phyloP scores from a whole-genome alignment of 2,329 filamentous ascomycete genomes.

The Apiospora arundinis region DNA sequence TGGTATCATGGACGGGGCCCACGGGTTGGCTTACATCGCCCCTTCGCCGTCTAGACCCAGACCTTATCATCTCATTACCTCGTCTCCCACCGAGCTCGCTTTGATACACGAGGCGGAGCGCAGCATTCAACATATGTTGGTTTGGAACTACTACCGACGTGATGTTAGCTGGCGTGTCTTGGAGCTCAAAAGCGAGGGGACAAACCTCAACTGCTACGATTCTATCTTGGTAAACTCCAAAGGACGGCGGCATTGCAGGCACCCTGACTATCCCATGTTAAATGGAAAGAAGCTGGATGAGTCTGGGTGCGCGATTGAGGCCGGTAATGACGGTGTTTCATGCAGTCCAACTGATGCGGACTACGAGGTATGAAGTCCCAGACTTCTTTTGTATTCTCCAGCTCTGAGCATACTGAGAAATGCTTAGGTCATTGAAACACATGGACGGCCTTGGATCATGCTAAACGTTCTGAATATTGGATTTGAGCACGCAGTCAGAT shows the following conservation, averaged over 20 bases:
- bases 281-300: slow-evolving; percentile 26
- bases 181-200: slow-evolving; percentile 28
- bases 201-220: slow-evolving; percentile 33
- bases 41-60: slow-evolving; percentile 27
- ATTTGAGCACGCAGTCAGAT: slow-evolving; percentile 29
- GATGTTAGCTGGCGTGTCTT: slow-evolving; percentile 30
- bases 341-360: slow-evolving; percentile 23
- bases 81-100: slow-evolving; percentile 22
- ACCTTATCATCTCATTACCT: slow-evolving; percentile 28
- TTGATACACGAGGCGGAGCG: slow-evolving; percentile 29
- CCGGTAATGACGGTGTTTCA: slow-evolving; percentile 21
- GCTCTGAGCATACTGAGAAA: neutral
- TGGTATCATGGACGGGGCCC: slow-evolving; percentile 23
- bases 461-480: slow-evolving; percentile 30
- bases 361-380: slow-evolving; percentile 21
- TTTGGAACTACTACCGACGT: slow-evolving; percentile 30
- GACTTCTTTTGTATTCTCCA: neutral
- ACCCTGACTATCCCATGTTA: slow-evolving; percentile 25
- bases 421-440: slow-evolving; percentile 27
- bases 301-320: slow-evolving; percentile 25
- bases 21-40: slow-evolving; percentile 29
- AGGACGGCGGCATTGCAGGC: slow-evolving; percentile 33
- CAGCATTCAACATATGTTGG: slow-evolving; percentile 25
- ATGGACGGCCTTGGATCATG: slow-evolving; percentile 29
- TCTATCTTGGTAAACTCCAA: slow-evolving; percentile 36